Evolutionary conservation across 495 filamentous ascomycete species (phyloP), one percentile per base, ranked within the genome.

Genomic region (Penicillium paradoxum): DNA sequence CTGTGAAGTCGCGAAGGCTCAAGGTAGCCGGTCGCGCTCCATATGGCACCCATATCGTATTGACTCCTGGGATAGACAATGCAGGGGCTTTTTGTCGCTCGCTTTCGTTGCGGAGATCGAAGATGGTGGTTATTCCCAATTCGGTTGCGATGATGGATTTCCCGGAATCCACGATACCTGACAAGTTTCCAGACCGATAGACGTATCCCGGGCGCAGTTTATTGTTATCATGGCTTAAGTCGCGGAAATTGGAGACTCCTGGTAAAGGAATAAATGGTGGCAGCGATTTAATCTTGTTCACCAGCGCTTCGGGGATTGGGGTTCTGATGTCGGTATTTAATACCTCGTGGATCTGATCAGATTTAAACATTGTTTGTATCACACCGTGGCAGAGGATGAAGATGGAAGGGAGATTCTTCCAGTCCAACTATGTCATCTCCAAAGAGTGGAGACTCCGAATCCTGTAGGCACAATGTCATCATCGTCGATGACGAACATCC

Each of bases 101-200:
- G 18, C 78, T 68, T 55, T 86, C 78, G 2, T 83, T 84, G 32
- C 88, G 82, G 7, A 90, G 70, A 63, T 90, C 85, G 55, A 80
- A 88, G 34, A 89, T 76, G 27, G 77, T 73, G 14, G 70, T 76
- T 55, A 90, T 80, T 6, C 77, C 75, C 9, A 89, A 66, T 5
- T 61, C 54, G 6, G 62, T 51, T 45, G 42, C 54, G 34, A 90
- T 69, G 13, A 69, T 67, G 3, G 56, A 48, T 3, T 80, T 78
- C 6, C 83, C 84, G 15, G 76, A 70, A 30, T 68, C 63, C 6
- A 76, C 73, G 32, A 84, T 67, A 22, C 69, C 64, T 0, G 62
- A 57, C 9, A 80, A 63, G 0, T 71, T 68, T 43, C 77, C 82
- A 4, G 75, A 81, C 49, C 78, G 83, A 67, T 74, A 83, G 40